Evolutionary conservation across 2,329 filamentous ascomycete genomes (phyloP).

Genomic region (Colletotrichum sp.): DNA sequence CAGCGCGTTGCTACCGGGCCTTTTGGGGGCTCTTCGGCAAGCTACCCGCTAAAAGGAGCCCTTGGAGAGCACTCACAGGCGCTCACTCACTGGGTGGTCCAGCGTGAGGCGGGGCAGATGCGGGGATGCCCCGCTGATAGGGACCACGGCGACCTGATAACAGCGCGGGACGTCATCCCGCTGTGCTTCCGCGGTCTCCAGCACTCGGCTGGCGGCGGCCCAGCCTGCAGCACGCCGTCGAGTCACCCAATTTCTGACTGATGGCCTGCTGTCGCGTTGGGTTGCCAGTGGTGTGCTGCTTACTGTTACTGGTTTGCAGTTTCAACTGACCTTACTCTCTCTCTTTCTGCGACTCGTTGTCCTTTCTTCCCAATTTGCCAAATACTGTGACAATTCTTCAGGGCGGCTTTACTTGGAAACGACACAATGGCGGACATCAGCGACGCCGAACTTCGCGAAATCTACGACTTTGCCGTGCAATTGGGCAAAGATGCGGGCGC

Average conservation of each 20-base stretch:
- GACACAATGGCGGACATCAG: constrained; percentile 28
- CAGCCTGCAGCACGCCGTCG: constrained; percentile 1
- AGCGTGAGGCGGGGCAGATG: not conserved
- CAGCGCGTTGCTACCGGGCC: not conserved
- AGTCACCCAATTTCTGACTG: not conserved
- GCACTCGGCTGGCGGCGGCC: constrained; percentile 18
- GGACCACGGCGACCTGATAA: not conserved
- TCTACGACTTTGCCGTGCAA: constrained; percentile 74
- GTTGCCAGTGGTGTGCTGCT: not conserved
- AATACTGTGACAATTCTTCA: not conserved
- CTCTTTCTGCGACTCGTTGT: not conserved
- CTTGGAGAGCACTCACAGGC: not conserved
- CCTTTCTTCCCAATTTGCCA: not conserved
- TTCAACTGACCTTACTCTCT: not conserved
- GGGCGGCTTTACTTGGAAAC: not conserved
- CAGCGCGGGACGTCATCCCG: constrained; percentile 6
- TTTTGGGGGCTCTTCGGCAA: not conserved
- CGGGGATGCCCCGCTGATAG: constrained; percentile 8
- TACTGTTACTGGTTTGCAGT: not conserved
- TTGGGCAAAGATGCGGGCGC: constrained; percentile 73
- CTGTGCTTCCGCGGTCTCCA: constrained; percentile 13
- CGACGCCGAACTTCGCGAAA: constrained; percentile 61
- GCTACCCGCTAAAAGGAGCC: not conserved
- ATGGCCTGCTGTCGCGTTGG: not conserved
- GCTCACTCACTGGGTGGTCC: not conserved